Percentiles rank a stretch among this genome's conserved stretches.
These are phyloP conservation scores for Naematelia encephala DNA, from an alignment of 768 basidiomycete species.

Conservation along the genomic window DNA sequence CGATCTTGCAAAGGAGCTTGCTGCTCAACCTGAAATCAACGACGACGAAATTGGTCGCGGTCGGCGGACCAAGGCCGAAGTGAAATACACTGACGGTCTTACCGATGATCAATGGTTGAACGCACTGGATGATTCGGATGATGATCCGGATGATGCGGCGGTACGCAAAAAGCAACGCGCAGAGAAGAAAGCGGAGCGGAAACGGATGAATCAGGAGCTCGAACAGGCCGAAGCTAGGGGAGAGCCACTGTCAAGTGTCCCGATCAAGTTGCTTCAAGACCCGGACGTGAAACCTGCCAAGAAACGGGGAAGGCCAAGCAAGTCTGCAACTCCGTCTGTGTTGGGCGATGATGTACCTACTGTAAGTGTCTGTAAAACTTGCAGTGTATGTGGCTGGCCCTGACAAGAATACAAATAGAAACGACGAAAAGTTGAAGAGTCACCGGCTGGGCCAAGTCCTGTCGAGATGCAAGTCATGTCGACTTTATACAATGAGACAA, in stretches of 20 bases:
- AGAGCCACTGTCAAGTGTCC: constrained; percentile 61
- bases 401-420: neutral
- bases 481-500: constrained; percentile 39
- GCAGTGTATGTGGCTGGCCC: neutral
- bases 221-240: constrained; percentile 40
- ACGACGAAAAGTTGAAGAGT: constrained; percentile 1
- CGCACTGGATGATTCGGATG: constrained; percentile 48
- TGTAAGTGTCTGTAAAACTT: constrained; percentile 25
- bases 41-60: constrained; percentile 71
- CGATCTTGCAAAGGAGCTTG: constrained; percentile 55
- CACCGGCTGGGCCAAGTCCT: constrained; percentile 1
- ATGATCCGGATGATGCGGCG: constrained; percentile 44
- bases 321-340: constrained; percentile 32
- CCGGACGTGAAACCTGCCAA: constrained; percentile 15
- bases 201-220: constrained; percentile 28
- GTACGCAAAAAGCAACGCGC: constrained; percentile 29
- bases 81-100: constrained; percentile 90
- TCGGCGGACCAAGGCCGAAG: constrained; percentile 73
- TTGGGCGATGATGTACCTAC: constrained; percentile 31
- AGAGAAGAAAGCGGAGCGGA: constrained; percentile 30
- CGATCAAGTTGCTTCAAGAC: constrained; percentile 66
- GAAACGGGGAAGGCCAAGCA: constrained; percentile 33
- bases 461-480: constrained; percentile 33
- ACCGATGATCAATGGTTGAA: constrained; percentile 91
- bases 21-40: constrained; percentile 49